Evolutionary conservation across 371 early-diverging fungal genomes (phyloP).

Genomic region (Catenaria anguillulae): DNA sequence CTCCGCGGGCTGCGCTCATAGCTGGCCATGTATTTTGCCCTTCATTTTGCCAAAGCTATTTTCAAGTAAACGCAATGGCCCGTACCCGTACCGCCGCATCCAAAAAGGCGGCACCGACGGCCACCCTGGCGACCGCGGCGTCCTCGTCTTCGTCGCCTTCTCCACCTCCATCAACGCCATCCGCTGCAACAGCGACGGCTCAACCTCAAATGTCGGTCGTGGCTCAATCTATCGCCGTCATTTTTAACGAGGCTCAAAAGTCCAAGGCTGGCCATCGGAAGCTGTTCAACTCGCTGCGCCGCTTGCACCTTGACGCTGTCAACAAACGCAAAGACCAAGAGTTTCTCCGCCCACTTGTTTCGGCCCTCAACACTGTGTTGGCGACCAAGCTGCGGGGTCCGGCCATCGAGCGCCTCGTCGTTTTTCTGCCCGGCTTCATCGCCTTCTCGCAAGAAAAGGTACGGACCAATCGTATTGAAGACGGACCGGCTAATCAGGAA

Average conservation of each 20-base stretch:
- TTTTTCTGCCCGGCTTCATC: background rate
- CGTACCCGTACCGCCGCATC: too few species aligned
- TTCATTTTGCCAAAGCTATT: too few species aligned
- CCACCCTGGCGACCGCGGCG: too few species aligned
- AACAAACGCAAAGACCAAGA: background rate
- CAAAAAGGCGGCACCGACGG: too few species aligned
- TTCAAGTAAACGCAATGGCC: too few species aligned
- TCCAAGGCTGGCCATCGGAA: constrained; percentile 6
- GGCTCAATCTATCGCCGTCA: background rate
- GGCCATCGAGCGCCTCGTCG: background rate
- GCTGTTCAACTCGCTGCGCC: background rate
- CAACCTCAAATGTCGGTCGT: too few species aligned
- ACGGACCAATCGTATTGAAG: background rate
- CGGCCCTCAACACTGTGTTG: background rate
- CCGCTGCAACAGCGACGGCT: too few species aligned
- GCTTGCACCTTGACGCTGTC: background rate
- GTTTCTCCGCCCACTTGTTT: background rate
- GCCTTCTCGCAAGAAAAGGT: constrained; percentile 5
- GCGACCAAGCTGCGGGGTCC: background rate
- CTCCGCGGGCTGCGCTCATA: too few species aligned
- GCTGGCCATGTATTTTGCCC: too few species aligned
- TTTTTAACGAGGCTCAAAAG: constrained; percentile 7
- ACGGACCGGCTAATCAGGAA: too few species aligned
- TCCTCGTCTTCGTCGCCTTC: too few species aligned
- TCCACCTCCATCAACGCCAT: too few species aligned